Percentiles rank a stretch among this genome's conserved stretches.
Evolutionary conservation across 129 eudicot genomes (phyloP).

Genomic region (Pulicaria dysenterica): DNA sequence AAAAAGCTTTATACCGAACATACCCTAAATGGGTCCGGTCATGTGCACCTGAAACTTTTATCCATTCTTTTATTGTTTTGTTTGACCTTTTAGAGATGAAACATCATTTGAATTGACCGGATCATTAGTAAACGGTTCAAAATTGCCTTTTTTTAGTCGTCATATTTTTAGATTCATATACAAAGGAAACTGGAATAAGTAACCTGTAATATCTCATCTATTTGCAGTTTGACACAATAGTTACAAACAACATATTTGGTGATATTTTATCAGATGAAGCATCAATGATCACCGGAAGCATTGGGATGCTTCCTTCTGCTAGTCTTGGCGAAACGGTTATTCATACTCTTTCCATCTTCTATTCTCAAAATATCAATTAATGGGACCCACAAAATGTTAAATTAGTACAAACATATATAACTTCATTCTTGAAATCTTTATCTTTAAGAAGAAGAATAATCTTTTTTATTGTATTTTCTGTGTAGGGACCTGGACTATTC

Average conservation of each 20-base stretch:
- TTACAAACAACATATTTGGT: conserved; percentile 94
- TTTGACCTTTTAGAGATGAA: background rate
- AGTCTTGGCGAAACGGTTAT: conserved; percentile 78
- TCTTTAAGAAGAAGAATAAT: no score
- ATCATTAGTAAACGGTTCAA: background rate
- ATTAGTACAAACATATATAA: background rate
- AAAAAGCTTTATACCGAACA: no score
- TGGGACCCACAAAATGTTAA: conserved; percentile 3
- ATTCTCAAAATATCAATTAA: background rate
- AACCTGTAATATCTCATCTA: conserved; percentile 5
- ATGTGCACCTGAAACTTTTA: background rate
- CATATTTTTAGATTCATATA: background rate
- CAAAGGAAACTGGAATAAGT: background rate
- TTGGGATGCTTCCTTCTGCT: conserved; percentile 99
- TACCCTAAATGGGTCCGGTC: background rate
- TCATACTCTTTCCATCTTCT: background rate
- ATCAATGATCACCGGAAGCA: conserved; percentile 93
- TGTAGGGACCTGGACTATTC: conserved; percentile 90
- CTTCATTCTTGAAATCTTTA: background rate
- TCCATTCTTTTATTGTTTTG: no score
- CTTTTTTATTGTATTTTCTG: background rate
- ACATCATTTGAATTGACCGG: background rate
- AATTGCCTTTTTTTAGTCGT: background rate
- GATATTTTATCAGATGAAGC: conserved; percentile 97
- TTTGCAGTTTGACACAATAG: conserved; percentile 95